Base-by-base conservation (phyloP, 1,139 yeast genomes). In the Trichomonascaceae sp. region DNA sequence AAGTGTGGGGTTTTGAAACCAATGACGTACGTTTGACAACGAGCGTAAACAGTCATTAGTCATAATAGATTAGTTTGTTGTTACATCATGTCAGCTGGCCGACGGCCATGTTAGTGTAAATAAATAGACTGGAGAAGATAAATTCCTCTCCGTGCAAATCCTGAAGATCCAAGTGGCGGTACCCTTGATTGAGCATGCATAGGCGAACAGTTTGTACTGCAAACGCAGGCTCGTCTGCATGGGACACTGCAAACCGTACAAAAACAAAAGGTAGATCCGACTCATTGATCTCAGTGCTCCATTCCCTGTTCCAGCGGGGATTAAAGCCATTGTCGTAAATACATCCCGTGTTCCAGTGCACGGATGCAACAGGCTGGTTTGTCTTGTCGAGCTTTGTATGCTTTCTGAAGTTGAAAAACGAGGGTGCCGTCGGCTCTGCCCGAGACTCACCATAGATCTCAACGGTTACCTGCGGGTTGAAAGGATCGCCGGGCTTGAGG, bases 141-240 rank as follows among this genome's bases (percentile, higher is more conserved):
- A 76, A 72, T 46, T 77, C 82, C 50, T 85, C 93, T 1, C 97
- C 97, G 39, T 74, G 72, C 20, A 65, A 50, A 51, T 82, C 94
- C 49, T 70, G 72, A 16, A 89, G 56, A 1, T 87, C 82, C 14
- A 85, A 56, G 48, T 82, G 89, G 36, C 96, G 65, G 55, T 76
- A 89, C 0, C 97, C 98, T 39, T 66, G 64, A 33, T 72, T 74
- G 42, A 87, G 51, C 42, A 71, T 66, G 20, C 65, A 61, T 29
- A 81, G 51, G 42, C 74, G 71, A 17, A 44, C 56, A 9, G 46
- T 55, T 37, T 44, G 69, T 52, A 38, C 81, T 66, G 93, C 96
- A 42, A 85, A 62, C 11, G 23, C 11, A 4, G 66, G 56, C 1
- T 54, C 47, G 26, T 51, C 59, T 15, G 55, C 62, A 2, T 66